phyloP scores from a whole-genome alignment of 108 stramenopile genomes.

The Nannochloropsis salina region DNA sequence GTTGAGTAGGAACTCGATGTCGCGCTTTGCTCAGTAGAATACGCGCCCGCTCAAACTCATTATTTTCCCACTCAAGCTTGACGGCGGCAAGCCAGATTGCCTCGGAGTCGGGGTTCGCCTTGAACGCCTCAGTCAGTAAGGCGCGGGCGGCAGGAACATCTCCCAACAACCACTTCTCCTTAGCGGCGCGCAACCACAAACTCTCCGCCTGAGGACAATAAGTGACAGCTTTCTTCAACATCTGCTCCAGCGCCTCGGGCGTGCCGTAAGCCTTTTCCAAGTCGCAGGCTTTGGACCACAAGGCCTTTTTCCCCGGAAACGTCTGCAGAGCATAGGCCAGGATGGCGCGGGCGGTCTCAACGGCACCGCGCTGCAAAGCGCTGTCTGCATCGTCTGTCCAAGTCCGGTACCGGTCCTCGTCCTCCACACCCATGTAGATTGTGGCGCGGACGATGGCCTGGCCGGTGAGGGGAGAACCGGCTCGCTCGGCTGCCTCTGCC shows the following conservation, averaged over 20 bases:
- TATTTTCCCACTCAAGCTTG: slow-evolving; percentile 95
- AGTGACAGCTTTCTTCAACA: slow-evolving; percentile 68
- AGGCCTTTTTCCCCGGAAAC: slow-evolving; percentile 68
- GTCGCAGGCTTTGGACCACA: slow-evolving; percentile 86
- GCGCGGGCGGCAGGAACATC: slow-evolving; percentile 79
- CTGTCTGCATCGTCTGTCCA: slow-evolving; percentile 94
- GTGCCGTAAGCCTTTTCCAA: slow-evolving; percentile 81
- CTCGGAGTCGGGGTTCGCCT: slow-evolving; percentile 87
- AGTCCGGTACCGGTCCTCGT: slow-evolving; percentile 75
- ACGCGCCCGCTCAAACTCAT: slow-evolving; percentile 73
- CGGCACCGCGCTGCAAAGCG: slow-evolving; percentile 59
- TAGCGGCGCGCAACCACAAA: slow-evolving; percentile 94
- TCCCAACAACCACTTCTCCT: slow-evolving; percentile 79
- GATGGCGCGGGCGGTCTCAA: slow-evolving; percentile 75
- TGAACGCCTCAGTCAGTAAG: slow-evolving; percentile 84
- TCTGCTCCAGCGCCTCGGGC: slow-evolving; percentile 39
- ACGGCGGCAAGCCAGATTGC: slow-evolving; percentile 82
- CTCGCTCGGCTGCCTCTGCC: slow-evolving; percentile 63
- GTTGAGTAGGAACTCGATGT: slow-evolving; percentile 67
- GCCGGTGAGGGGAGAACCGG: slow-evolving; percentile 72
- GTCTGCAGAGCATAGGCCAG: slow-evolving; percentile 65
- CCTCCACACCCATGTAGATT: slow-evolving; percentile 79
- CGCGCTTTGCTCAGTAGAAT: slow-evolving; percentile 74
- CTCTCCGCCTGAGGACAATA: slow-evolving; percentile 70
- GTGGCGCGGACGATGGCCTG: slow-evolving; percentile 78